Percentiles rank a stretch among this genome's conserved stretches.
Conservation (phyloP, 495 filamentous ascomycete genomes). For the Durotheca rogersii region DNA sequence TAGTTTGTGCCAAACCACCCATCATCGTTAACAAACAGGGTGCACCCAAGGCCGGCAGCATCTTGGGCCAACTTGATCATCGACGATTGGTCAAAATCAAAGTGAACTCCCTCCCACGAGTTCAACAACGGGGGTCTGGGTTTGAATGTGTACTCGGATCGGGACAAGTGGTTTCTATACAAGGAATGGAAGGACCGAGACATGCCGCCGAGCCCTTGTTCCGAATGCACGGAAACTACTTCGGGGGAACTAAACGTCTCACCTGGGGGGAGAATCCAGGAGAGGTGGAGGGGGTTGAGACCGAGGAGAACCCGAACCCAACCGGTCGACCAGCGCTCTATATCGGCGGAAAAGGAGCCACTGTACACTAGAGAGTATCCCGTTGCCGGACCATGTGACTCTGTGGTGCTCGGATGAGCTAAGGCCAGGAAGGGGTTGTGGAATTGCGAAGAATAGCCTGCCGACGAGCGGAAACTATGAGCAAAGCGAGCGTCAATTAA, state of each 20-base stretch:
- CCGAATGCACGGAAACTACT: conserved; percentile 54
- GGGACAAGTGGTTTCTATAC: conserved; percentile 57
- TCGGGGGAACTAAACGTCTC: conserved; percentile 55
- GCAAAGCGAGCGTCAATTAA: conserved; percentile 37
- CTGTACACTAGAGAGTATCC: conserved; percentile 58
- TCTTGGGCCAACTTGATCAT: conserved; percentile 51
- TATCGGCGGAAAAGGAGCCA: conserved; percentile 52
- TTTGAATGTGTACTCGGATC: conserved; percentile 50
- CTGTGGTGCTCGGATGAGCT: conserved; percentile 51
- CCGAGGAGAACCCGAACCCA: conserved; percentile 54
- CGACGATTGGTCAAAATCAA: conserved; percentile 49
- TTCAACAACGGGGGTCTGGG: conserved; percentile 55
- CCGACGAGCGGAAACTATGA: conserved; percentile 49
- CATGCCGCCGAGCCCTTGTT: conserved; percentile 55
- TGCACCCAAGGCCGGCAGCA: conserved; percentile 52
- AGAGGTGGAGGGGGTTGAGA: conserved; percentile 53
- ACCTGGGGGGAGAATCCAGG: conserved; percentile 46
- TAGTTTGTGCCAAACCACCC: conserved; percentile 60
- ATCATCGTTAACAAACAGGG: conserved; percentile 58
- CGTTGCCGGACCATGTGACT: conserved; percentile 53
- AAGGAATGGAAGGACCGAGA: conserved; percentile 54
- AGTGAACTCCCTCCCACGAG: conserved; percentile 59
- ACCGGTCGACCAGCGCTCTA: conserved; percentile 57
- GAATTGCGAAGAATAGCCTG: conserved; percentile 55
- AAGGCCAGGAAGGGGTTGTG: conserved; percentile 58